A percentile compares a stretch with the other conserved stretches of the same genome.
Evolutionary conservation across 441 rosid species (phyloP).

Genomic region (Adansonia grandidieri): DNA sequence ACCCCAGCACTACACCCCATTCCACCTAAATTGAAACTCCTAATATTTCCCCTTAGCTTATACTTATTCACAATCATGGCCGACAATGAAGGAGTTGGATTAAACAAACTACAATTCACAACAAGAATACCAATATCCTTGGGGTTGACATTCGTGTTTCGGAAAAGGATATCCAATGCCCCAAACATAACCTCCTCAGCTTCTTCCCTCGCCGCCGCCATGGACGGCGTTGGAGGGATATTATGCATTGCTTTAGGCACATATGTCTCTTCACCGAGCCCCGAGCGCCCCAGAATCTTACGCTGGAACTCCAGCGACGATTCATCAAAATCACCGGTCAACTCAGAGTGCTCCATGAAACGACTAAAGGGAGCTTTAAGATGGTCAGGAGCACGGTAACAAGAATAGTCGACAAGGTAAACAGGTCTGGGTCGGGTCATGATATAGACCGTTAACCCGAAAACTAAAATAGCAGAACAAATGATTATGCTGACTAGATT

Average conservation of each 20-base stretch:
- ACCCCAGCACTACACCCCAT: slow-evolving; percentile 87
- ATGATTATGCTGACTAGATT: slow-evolving; percentile 55
- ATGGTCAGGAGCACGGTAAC: slow-evolving; percentile 55
- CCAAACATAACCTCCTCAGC: slow-evolving; percentile 80
- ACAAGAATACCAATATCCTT: slow-evolving; percentile 73
- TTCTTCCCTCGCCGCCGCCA: slow-evolving; percentile 76
- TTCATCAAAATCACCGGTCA: slow-evolving; percentile 68
- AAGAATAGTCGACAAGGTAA: slow-evolving; percentile 60
- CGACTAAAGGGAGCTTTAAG: slow-evolving; percentile 53
- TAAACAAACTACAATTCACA: slow-evolving; percentile 78
- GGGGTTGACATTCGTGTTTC: slow-evolving; percentile 51
- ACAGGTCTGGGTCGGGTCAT: slow-evolving; percentile 61
- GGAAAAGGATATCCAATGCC: slow-evolving; percentile 58
- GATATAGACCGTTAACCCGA: slow-evolving; percentile 59
- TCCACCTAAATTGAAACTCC: slow-evolving; percentile 66
- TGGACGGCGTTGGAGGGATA: slow-evolving; percentile 60
- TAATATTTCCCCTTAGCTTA: slow-evolving; percentile 66
- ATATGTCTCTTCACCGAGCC: slow-evolving; percentile 73
- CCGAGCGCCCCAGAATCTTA: slow-evolving; percentile 72
- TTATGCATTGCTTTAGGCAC: slow-evolving; percentile 73
- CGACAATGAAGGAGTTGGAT: slow-evolving; percentile 69
- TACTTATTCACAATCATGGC: slow-evolving; percentile 78
- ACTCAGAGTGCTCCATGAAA: slow-evolving; percentile 65
- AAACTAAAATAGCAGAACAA: slow-evolving; percentile 55
- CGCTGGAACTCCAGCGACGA: slow-evolving; percentile 78